Evolutionary conservation across 2,329 filamentous ascomycete species (phyloP).

Genomic region (Lojkania enalia): DNA sequence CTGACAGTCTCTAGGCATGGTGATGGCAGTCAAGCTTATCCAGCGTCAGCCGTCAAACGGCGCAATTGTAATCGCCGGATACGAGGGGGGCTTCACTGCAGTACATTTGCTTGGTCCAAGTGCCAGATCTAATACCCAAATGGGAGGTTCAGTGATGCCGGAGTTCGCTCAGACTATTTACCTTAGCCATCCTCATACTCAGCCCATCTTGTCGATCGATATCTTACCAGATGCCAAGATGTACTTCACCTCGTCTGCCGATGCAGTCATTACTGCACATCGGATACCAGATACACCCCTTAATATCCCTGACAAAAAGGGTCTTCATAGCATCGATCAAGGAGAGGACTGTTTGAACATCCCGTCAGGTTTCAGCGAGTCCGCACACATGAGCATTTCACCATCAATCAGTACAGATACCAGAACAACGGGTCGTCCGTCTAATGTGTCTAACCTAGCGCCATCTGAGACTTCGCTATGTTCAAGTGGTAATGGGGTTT

Average conservation of each 20-base stretch:
- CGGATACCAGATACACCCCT: slow-evolving; percentile 56
- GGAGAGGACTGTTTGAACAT: background rate
- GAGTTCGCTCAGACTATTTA: slow-evolving; percentile 60
- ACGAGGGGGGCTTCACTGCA: slow-evolving; percentile 79
- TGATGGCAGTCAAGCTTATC: slow-evolving; percentile 72
- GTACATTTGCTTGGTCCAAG: slow-evolving; percentile 59
- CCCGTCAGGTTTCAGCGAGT: background rate
- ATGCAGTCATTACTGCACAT: slow-evolving; percentile 78
- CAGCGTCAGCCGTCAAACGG: slow-evolving; percentile 23
- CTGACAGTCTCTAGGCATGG: slow-evolving; percentile 69
- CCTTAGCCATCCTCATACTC: slow-evolving; percentile 68
- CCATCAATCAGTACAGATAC: background rate
- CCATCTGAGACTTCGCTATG: too few relatives aligned
- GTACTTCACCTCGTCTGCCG: slow-evolving; percentile 81
- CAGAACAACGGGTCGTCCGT: background rate
- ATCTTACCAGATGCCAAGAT: slow-evolving; percentile 48
- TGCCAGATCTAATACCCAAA: slow-evolving; percentile 30
- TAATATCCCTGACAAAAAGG: background rate
- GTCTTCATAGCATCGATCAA: background rate
- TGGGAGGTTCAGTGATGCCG: slow-evolving; percentile 51
- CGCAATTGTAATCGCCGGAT: slow-evolving; percentile 73
- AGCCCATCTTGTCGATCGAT: slow-evolving; percentile 74
- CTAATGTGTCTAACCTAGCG: background rate
- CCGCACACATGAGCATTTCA: background rate
- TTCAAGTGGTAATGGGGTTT: too few relatives aligned